These are phyloP conservation scores for Pseudopithomyces chartarum DNA, from an alignment of 2,329 filamentous ascomycete species.

Conservation along the genomic window DNA sequence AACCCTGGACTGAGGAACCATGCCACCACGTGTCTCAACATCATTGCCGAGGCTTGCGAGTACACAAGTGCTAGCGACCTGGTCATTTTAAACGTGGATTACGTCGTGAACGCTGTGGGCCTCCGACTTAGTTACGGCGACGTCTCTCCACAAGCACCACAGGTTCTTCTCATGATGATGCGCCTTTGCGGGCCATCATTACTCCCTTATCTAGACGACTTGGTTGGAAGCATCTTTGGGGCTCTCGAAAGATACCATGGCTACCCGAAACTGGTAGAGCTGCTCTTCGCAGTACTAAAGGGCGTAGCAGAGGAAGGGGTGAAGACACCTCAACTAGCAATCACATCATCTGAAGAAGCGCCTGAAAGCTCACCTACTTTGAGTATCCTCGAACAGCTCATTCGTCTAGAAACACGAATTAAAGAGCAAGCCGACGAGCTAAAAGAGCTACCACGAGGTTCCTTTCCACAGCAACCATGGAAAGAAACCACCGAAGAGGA, in stretches of 20 bases:
- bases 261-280: slow-evolving; percentile 83
- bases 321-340: slow-evolving; percentile 58
- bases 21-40: slow-evolving; percentile 81
- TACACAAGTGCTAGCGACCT: slow-evolving; percentile 77
- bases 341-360: slow-evolving; percentile 16
- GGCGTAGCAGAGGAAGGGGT: slow-evolving; percentile 84
- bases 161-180: slow-evolving; percentile 94
- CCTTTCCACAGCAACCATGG: slow-evolving; percentile 42
- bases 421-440: slow-evolving; percentile 30
- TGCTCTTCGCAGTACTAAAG: slow-evolving; percentile 79
- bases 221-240: slow-evolving; percentile 87
- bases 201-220: slow-evolving; percentile 88
- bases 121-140: slow-evolving; percentile 90
- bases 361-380: not conserved
- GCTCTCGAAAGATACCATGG: slow-evolving; percentile 95
- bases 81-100: slow-evolving; percentile 91
- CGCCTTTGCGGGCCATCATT: slow-evolving; percentile 79
- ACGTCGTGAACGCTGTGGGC: slow-evolving; percentile 91
- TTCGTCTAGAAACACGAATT: slow-evolving; percentile 40
- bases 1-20: slow-evolving; percentile 73
- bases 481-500: slow-evolving; percentile 40
- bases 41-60: slow-evolving; percentile 73
- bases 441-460: slow-evolving; percentile 15
- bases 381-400: slow-evolving; percentile 35
- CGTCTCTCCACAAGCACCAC: slow-evolving; percentile 86